Conservation (phyloP, 108 stramenopile genomes). For the Stephanodiscus minutulus region DNA sequence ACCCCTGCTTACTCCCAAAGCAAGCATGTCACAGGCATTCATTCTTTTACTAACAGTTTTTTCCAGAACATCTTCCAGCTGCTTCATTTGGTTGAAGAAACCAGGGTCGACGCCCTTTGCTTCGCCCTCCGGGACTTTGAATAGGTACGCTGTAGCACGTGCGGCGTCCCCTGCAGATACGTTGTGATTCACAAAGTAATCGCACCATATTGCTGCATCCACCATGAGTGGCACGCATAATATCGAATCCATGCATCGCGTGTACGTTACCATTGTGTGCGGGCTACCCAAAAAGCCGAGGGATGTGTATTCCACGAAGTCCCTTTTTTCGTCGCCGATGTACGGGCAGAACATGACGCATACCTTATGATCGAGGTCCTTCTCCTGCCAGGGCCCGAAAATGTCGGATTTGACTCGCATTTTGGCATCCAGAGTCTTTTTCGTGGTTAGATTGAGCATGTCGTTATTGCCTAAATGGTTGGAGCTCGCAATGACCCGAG, state of each 20-base stretch:
- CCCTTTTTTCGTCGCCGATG: conserved; percentile 88
- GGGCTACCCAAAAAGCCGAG: conserved; percentile 69
- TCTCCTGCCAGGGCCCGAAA: conserved; percentile 81
- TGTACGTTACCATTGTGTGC: conserved; percentile 91
- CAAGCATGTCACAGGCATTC: conserved; percentile 16
- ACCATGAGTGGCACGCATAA: conserved; percentile 88
- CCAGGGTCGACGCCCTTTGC: conserved; percentile 60
- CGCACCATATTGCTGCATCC: conserved; percentile 83
- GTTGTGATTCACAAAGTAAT: conserved; percentile 66
- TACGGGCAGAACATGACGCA: conserved; percentile 83
- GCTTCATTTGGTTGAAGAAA: conserved; percentile 62
- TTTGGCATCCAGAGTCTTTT: conserved; percentile 70
- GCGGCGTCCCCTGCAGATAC: conserved; percentile 54
- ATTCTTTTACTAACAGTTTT: conserved; percentile 13
- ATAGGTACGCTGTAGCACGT: conserved; percentile 83
- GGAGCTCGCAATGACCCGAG: conserved; percentile 80
- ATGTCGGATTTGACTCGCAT: conserved; percentile 83
- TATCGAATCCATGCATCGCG: conserved; percentile 85
- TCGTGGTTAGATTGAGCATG: conserved; percentile 82
- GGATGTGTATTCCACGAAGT: conserved; percentile 87
- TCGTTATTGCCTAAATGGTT: conserved; percentile 93
- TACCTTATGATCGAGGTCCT: conserved; percentile 80
- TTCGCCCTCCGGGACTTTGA: conserved; percentile 87
- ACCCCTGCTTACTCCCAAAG: conserved; percentile 37
- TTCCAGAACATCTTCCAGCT: conserved; percentile 49